phyloP scores from a whole-genome alignment of 78 protist genomes.

The Chrysochromulina tobinii region DNA sequence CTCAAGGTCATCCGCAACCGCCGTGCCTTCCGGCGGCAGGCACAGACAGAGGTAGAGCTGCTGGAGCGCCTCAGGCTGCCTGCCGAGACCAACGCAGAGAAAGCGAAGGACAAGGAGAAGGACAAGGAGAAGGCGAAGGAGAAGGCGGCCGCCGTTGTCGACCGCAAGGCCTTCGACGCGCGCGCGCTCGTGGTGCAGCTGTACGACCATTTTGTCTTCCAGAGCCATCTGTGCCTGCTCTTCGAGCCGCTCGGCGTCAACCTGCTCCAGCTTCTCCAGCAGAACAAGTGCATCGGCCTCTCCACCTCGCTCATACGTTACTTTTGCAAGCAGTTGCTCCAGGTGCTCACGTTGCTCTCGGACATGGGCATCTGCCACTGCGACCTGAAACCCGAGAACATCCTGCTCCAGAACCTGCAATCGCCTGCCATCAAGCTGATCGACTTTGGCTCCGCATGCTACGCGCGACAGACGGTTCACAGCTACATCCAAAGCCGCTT shows the following conservation, averaged over 20 bases:
- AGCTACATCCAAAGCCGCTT: conserved; percentile 90
- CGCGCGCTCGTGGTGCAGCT: conserved; percentile 23
- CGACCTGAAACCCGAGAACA: conserved; percentile 61
- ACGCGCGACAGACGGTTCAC: conserved; percentile 58
- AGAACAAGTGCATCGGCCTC: conserved; percentile 70
- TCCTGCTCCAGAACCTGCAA: conserved; percentile 59
- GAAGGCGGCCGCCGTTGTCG: too few relatives aligned
- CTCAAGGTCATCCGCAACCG: conserved; percentile 92
- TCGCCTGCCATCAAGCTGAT: conserved; percentile 66
- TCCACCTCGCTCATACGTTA: neutral
- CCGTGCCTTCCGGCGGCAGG: conserved; percentile 91
- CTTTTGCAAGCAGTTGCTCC: neutral
- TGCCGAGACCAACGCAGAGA: neutral
- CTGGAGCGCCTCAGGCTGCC: conserved; percentile 63
- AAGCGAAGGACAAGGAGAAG: conserved; percentile 24
- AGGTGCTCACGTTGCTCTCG: neutral
- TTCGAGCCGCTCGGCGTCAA: conserved; percentile 80
- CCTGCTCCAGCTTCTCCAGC: conserved; percentile 84
- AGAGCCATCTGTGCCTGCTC: conserved; percentile 83
- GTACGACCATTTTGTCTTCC: conserved; percentile 54
- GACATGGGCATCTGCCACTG: conserved; percentile 24
- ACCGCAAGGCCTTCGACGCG: neutral
- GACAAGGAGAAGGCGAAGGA: too few relatives aligned
- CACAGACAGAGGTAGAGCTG: conserved; percentile 88
- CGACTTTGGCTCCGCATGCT: conserved; percentile 91